Conservation (phyloP, 2,329 filamentous ascomycete genomes). For the Nigrospora oryzae region DNA sequence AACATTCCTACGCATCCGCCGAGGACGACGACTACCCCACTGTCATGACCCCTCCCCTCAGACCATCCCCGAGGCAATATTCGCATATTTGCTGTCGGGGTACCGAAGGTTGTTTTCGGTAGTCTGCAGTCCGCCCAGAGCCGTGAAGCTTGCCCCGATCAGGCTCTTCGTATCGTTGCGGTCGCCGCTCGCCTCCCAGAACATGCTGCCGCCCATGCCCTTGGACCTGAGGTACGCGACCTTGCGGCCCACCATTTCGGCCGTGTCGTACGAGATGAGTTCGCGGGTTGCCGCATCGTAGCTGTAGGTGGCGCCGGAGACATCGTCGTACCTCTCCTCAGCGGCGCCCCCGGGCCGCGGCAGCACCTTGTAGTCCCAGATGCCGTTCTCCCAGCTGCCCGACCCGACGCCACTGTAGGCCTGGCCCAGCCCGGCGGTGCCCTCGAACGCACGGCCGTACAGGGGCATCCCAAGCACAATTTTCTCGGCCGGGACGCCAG, state of each 20-base stretch:
- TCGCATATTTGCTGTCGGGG: constrained; percentile 45
- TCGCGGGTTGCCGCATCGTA: constrained; percentile 53
- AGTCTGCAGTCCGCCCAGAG: constrained; percentile 28
- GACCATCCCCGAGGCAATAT: constrained; percentile 25
- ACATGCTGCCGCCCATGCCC: constrained; percentile 71
- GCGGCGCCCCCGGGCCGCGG: constrained; percentile 38
- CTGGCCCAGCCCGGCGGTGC: constrained; percentile 56
- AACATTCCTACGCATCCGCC: no score
- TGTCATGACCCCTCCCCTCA: background rate
- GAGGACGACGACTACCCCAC: no score
- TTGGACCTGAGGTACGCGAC: constrained; percentile 53
- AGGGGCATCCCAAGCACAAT: constrained; percentile 73
- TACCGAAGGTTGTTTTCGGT: constrained; percentile 42
- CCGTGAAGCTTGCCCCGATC: constrained; percentile 37
- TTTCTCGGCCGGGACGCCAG: constrained; percentile 55
- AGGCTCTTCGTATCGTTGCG: constrained; percentile 50
- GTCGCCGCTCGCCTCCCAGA: constrained; percentile 75
- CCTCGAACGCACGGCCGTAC: constrained; percentile 65
- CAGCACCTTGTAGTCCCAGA: constrained; percentile 77
- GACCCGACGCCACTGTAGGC: constrained; percentile 54
- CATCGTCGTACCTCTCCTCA: constrained; percentile 49
- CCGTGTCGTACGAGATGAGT: constrained; percentile 67
- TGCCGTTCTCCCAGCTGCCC: constrained; percentile 64
- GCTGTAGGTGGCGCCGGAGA: constrained; percentile 58
- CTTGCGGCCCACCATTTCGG: constrained; percentile 52